Conservation (phyloP, 192 early-diverging fungal species). For the Geranomyces michiganensis region DNA sequence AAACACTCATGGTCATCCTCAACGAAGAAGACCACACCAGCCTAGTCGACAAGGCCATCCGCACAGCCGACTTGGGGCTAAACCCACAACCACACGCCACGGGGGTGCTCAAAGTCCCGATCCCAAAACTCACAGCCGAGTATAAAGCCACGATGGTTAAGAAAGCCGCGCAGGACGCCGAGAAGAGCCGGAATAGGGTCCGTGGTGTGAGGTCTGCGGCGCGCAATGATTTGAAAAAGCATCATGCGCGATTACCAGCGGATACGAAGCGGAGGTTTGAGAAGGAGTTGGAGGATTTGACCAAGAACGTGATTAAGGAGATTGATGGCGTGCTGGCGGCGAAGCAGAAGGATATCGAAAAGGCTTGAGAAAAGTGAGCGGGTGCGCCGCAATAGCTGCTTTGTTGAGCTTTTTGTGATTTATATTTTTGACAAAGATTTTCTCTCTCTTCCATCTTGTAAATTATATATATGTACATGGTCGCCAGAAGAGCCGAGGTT, state of each 20-base stretch:
- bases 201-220: slow-evolving; percentile 72
- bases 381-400: too few species aligned
- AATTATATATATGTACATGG: too few species aligned
- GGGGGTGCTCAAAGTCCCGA: slow-evolving; percentile 72
- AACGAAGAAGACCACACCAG: slow-evolving; percentile 65
- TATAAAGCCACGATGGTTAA: slow-evolving; percentile 74
- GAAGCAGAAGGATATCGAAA: slow-evolving; percentile 71
- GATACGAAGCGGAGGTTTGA: slow-evolving; percentile 61
- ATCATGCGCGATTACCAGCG: slow-evolving; percentile 53
- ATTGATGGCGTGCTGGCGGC: slow-evolving; percentile 68
- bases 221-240: slow-evolving; percentile 74
- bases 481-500: too few species aligned
- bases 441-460: too few species aligned
- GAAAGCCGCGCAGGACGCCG: slow-evolving; percentile 58
- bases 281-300: slow-evolving; percentile 52
- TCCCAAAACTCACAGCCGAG: slow-evolving; percentile 79
- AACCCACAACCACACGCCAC: slow-evolving; percentile 74
- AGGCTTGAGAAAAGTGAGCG: too few species aligned
- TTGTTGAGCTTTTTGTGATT: too few species aligned
- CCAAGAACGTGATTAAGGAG: slow-evolving; percentile 37
- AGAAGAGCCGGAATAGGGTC: slow-evolving; percentile 69
- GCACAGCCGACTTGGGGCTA: slow-evolving; percentile 73
- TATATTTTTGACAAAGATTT: too few species aligned
- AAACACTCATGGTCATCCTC: slow-evolving; percentile 77
- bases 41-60: slow-evolving; percentile 76